Conservation (phyloP, 805 yeast species). For the Saturnispora zaruensis region DNA sequence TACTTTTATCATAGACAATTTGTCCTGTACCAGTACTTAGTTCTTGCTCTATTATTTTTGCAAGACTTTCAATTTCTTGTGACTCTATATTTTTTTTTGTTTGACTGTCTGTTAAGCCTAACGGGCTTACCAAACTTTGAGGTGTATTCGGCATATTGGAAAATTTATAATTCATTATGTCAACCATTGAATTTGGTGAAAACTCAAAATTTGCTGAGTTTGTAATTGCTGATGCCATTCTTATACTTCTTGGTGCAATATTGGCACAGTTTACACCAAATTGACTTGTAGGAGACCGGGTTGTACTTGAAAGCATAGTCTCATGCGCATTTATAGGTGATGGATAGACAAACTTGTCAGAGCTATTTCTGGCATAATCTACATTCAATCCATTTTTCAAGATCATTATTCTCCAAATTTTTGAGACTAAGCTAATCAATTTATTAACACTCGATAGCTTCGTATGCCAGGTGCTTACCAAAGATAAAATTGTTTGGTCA, state of each 20-base stretch:
- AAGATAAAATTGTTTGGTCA: conserved; percentile 16
- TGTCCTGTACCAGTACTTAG: conserved; percentile 1
- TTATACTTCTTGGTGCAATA: conserved; percentile 19
- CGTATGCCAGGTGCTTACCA: conserved; percentile 20
- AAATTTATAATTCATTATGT: not conserved
- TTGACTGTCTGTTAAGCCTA: not conserved
- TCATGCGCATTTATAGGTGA: conserved; percentile 5
- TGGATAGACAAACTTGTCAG: conserved; percentile 10
- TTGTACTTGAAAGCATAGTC: not conserved
- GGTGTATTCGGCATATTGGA: not conserved
- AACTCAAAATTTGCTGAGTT: not conserved
- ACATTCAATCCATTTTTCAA: conserved; percentile 15
- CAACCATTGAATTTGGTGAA: conserved; percentile 1
- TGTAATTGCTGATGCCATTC: conserved; percentile 10
- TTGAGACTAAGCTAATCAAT: conserved; percentile 16
- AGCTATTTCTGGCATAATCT: conserved; percentile 7
- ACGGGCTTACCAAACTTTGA: not conserved
- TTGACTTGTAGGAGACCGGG: not conserved
- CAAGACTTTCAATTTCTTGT: conserved; percentile 7
- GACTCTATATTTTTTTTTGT: not conserved
- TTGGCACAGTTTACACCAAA: conserved; percentile 17
- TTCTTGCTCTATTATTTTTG: conserved; percentile 10
- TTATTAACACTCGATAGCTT: conserved; percentile 21
- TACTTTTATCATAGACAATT: not conserved
- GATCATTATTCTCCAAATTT: conserved; percentile 21